These are phyloP conservation scores for Pseudophaeomoniella oleicola DNA, from an alignment of 2,329 filamentous ascomycete species.

Conservation along the genomic window DNA sequence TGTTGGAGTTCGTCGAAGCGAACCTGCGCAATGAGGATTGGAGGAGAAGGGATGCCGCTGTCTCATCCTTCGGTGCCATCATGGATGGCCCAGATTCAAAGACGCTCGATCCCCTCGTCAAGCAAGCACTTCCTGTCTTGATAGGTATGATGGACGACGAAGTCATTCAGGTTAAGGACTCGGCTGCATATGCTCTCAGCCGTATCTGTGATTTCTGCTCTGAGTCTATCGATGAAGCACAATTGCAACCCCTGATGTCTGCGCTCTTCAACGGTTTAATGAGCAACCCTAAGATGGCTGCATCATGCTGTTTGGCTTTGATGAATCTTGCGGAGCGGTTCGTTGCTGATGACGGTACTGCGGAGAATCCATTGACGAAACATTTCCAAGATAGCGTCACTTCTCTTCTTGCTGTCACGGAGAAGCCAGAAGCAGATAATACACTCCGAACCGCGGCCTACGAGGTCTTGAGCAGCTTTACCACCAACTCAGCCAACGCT, in stretches of 20 bases:
- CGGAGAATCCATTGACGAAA: conserved; percentile 66
- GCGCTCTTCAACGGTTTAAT: conserved; percentile 81
- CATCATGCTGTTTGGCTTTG: conserved; percentile 96
- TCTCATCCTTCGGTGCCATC: conserved; percentile 93
- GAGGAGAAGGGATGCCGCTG: conserved; percentile 87
- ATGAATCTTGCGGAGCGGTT: conserved; percentile 98
- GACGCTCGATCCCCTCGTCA: conserved; percentile 82
- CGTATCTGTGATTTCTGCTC: conserved; percentile 91
- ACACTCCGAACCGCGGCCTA: conserved; percentile 89
- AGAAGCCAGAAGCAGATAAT: conserved; percentile 67
- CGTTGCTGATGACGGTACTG: conserved; percentile 65
- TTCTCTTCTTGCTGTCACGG: conserved; percentile 73
- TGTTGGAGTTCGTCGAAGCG: conserved; percentile 80
- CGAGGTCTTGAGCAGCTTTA: conserved; percentile 90
- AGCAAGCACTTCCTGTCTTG: conserved; percentile 82
- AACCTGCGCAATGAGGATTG: conserved; percentile 86
- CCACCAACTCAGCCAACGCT: conserved; percentile 78
- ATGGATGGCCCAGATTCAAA: conserved; percentile 97
- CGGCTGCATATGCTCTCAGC: conserved; percentile 86
- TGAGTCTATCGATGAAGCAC: conserved; percentile 74
- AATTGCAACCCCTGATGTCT: conserved; percentile 72
- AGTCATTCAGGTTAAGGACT: conserved; percentile 84
- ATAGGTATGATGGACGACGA: conserved; percentile 87
- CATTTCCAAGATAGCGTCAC: conserved; percentile 89
- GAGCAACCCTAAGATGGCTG: conserved; percentile 89